Evolutionary conservation across 2,329 filamentous ascomycete genomes (phyloP).

Genomic region (Diplodia intermedia): DNA sequence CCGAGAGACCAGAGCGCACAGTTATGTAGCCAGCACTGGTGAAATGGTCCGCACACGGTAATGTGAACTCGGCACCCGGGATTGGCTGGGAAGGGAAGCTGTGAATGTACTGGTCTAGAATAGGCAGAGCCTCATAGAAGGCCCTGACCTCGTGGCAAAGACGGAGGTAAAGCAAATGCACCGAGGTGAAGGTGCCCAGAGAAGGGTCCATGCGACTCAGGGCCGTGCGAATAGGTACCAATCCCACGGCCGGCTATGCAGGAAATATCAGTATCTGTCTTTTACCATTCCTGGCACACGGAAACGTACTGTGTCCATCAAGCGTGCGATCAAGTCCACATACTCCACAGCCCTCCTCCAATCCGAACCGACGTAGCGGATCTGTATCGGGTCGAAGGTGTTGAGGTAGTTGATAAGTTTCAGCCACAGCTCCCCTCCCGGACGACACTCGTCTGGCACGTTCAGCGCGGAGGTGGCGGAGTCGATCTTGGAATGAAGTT

Average conservation of each 20-base stretch:
- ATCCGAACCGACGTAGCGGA: conserved; percentile 60
- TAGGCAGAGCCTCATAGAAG: conserved; percentile 63
- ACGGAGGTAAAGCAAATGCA: conserved; percentile 65
- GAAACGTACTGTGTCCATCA: conserved; percentile 43
- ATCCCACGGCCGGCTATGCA: conserved; percentile 44
- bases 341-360: conserved; percentile 55
- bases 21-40: conserved; percentile 66
- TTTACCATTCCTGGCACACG: background rate
- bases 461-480: conserved; percentile 38
- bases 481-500: conserved; percentile 51
- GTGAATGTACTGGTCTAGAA: conserved; percentile 70
- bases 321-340: conserved; percentile 44
- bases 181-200: conserved; percentile 69
- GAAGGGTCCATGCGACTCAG: conserved; percentile 72
- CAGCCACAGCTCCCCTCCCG: conserved; percentile 57
- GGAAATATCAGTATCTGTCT: conserved; percentile 31
- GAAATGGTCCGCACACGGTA: conserved; percentile 50
- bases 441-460: conserved; percentile 51
- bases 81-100: conserved; percentile 63
- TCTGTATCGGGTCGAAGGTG: conserved; percentile 61
- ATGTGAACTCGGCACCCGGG: conserved; percentile 46
- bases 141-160: conserved; percentile 63
- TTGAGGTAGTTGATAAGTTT: conserved; percentile 57
- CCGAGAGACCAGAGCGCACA: conserved; percentile 63
- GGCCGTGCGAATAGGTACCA: conserved; percentile 56